phyloP scores from a whole-genome alignment of 345 rosid genomes.

The Populus alba region DNA sequence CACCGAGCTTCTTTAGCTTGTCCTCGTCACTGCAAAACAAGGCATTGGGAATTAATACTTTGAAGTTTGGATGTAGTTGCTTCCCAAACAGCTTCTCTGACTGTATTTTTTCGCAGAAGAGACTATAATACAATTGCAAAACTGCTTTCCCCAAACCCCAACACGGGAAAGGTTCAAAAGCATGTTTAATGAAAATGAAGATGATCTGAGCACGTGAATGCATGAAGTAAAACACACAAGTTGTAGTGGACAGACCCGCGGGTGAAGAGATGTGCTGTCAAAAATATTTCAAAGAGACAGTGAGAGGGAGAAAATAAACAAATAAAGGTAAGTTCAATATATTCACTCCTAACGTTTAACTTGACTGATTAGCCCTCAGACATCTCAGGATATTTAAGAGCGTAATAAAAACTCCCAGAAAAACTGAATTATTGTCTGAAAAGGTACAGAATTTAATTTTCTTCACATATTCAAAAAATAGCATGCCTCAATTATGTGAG shows the following conservation, averaged over 20 bases:
- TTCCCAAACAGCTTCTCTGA: neutral
- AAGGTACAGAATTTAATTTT: neutral
- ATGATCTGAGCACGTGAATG: neutral
- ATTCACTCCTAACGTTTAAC: neutral
- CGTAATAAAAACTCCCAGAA: no score
- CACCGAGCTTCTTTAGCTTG: conserved; percentile 79
- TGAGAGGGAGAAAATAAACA: neutral
- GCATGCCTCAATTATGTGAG: neutral
- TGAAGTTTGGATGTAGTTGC: neutral
- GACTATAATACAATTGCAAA: neutral
- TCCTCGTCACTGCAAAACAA: conserved; percentile 72
- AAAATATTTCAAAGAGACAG: neutral
- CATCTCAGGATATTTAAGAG: neutral
- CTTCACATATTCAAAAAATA: neutral
- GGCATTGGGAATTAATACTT: conserved; percentile 2
- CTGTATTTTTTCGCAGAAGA: neutral
- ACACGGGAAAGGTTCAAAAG: neutral
- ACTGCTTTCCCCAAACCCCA: neutral
- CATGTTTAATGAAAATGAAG: neutral
- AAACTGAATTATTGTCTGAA: no score
- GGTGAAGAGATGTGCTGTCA: neutral
- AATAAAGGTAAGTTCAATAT: neutral
- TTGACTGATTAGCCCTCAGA: neutral
- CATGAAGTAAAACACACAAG: neutral
- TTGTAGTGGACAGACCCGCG: neutral